Conservation (phyloP, 768 basidiomycete species). For the Lactifluus subvellereus region DNA sequence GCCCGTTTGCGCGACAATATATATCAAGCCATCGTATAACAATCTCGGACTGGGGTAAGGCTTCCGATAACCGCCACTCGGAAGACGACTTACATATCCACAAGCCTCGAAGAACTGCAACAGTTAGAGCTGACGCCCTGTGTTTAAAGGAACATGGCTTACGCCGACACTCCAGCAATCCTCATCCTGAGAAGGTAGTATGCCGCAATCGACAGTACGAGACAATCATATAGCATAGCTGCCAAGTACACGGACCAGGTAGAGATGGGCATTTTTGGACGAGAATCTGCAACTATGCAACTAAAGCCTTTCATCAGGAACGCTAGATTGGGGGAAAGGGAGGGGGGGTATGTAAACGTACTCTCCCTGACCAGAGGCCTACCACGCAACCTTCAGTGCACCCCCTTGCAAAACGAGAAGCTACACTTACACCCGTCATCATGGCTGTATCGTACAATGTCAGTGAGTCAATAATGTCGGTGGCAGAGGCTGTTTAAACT, state of each 20-base stretch:
- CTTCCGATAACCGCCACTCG: constrained; percentile 8
- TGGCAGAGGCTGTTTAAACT: not conserved
- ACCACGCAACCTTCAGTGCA: not conserved
- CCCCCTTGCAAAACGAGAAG: not conserved
- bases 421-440: not conserved
- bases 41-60: constrained; percentile 13
- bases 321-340: not conserved
- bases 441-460: not conserved
- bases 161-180: not conserved
- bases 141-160: not conserved
- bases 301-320: not conserved
- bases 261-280: no score
- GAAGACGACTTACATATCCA: constrained; percentile 20
- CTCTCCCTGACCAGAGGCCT: not conserved
- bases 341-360: not conserved
- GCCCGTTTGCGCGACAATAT: not conserved
- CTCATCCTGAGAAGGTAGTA: not conserved
- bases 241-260: not conserved
- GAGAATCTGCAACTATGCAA: no score
- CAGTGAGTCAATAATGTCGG: not conserved
- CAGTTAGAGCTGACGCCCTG: not conserved
- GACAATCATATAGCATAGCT: not conserved
- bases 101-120: constrained; percentile 25
- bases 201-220: not conserved
- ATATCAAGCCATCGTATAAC: not conserved